Evolutionary conservation across 2,329 filamentous ascomycete species (phyloP), one percentile per base, ranked within the genome.

Genomic region (Alternaria longipes): DNA sequence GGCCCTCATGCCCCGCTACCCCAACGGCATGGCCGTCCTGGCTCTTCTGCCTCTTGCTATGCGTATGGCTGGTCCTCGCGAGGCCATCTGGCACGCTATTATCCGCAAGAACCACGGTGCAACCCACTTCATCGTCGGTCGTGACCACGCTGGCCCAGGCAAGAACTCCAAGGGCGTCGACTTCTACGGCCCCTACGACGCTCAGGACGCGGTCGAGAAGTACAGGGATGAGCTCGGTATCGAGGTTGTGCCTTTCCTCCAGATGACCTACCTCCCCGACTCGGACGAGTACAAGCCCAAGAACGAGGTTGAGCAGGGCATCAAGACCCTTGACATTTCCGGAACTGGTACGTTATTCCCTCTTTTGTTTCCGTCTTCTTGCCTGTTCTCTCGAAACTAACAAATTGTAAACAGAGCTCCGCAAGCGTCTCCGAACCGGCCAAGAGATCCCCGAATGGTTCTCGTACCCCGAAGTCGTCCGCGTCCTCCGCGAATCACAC

Each of bases 61-160:
- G 95, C 91, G 95, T 79, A 99, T 99, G 95, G 95, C 93, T 78
- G 95, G 95, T 74, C 95, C 95, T 66, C 92, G 95, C 71, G 95
- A 99, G 85, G 95, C 95, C 71, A 93, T 99, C 84, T 99, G 95
- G 95, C 95, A 99, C 86, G 95, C 95, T 77, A 97, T 99, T 76
- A 99, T 99, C 86, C 93, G 95, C 79, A 99, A 98, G 90, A 99
- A 99, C 84, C 94, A 97, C 84, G 95, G 95, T 75, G 93, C 94
- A 49, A 98, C 95, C 16, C 95, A 99, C 87, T 99, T 99, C 86
- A 99, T 99, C 74, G 94, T 99, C 69, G 95, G 95, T 63, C 93
- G 95, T 84, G 95, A 99, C 84, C 95, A 99, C 83, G 95, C 95
- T 69, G 95, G 95, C 51, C 95, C 95, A 45, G 95, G 95, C 77